Evolutionary conservation across 129 eudicot species (phyloP), one percentile per base, ranked within the genome.

Genomic region (Lactuca saligna): DNA sequence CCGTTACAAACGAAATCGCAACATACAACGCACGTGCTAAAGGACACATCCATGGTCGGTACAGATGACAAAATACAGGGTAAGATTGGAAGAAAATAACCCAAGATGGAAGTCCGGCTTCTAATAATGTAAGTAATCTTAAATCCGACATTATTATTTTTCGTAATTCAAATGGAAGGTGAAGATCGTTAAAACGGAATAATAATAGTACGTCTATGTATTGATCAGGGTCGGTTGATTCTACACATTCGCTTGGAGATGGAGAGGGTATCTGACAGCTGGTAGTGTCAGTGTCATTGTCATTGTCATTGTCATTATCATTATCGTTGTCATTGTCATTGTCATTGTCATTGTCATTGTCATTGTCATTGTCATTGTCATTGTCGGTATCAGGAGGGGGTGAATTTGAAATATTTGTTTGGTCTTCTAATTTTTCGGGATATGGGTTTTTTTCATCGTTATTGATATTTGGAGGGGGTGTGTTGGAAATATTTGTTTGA

Each of bases 31-130:
- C 76, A 81, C 98, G 83, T 38, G 92, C 98, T 75, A 93, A 69
- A 35, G 98, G 98, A 71, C 96, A 89, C 98, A 93, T 93, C 96
- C 98, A 93, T 16, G 98, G 98, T 8, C 96, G 91, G 71, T 93
- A 89, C 17, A 93, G 55, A 73, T 89, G 89, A 66, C 88, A 84
- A 77, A 93, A 93, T 17, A 78, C 90, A 0, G 98, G 98, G 64
- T 93, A 93, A 10, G 98, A 93, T 53, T 93, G 98, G 59, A 89
- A 92, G 70, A 93, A 93, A 46, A 93, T 78, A 12, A 93, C 98
- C 98, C 98, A 93, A 50, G 98, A 77, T 38, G 98, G 98, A 81
- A 93, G 96, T 39, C 98, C 98, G 67, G 88, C 82, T 78, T 93
- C 98, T 39, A 89, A 77, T 53, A 93, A 75, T 9, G 95, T 93